Evolutionary conservation across 1,139 yeast genomes (phyloP), one percentile per base, ranked within the genome.

Genomic region (Candida glucosophila): DNA sequence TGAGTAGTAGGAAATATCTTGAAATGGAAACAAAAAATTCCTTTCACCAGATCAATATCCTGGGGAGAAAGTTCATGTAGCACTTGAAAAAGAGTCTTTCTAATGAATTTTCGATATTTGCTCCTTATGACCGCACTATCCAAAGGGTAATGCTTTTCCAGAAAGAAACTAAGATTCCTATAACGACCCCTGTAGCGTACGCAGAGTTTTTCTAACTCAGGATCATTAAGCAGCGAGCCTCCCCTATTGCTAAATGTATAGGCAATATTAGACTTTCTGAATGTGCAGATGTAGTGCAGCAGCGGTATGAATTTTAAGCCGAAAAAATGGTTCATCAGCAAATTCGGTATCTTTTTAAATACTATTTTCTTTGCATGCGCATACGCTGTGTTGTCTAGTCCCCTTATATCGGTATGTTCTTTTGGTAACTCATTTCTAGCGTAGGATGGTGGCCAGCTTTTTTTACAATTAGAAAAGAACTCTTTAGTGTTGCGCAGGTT

Each of bases 21-120:
- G 12, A 63, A 42, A 7, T 47, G 39, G 30, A 68, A 58, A 20
- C 56, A 46, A 37, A 67, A 78, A 5, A 70, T 40, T 1, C 70
- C 70, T n/a, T 54, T 40, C 2, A 29, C 32, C 5, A 41, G 28
- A 2, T 41, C 40, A 4, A 33, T 25, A 6, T 32, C 29, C 12
- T 14, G 21, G 12, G 27, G 27, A 5, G 42, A 42, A n/a, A 31
- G 25, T 17, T 34, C 27, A 4, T 43, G n/a, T 14, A 14, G 21
- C 19, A 25, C 12, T 6, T 41, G 34, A 28, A 44, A 48, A 7
- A 60, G 34, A 5, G 39, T 29, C 9, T 34, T 17, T 28, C 49
- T 58, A n/a, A 58, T 37, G 9, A 49, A 27, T 28, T 49, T 54
- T 10, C 60, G 42, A 29, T 42, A 48, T 17, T 39, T 35, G 5